phyloP scores from a whole-genome alignment of 176 grass and related monocot genomes.

The Aegilops tauschii region DNA sequence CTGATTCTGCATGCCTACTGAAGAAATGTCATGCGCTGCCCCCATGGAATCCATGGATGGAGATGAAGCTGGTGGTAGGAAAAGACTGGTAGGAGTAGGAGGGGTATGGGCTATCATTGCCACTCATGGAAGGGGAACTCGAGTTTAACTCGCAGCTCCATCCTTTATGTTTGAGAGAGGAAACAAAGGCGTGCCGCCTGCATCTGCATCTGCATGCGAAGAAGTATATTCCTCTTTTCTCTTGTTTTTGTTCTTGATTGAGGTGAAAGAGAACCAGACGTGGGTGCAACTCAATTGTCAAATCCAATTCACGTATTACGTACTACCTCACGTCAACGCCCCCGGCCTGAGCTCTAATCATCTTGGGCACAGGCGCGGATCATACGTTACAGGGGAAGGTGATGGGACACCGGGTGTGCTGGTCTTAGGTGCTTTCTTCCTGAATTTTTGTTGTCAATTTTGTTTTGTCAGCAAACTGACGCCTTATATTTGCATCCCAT shows the following conservation, averaged over 20 bases:
- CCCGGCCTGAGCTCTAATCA: not conserved
- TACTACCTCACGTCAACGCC: not conserved
- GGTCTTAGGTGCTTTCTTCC: conserved; percentile 22
- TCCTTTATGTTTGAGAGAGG: not conserved
- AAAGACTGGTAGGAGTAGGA: not conserved
- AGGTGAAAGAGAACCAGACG: not conserved
- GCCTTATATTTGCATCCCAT: not conserved
- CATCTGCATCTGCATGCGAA: not conserved
- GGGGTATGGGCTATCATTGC: conserved; percentile 31
- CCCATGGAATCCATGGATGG: not conserved
- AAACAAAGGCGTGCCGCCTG: conserved; percentile 23
- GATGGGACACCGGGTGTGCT: conserved; percentile 18
- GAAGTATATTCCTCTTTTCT: conserved; percentile 23
- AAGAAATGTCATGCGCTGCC: conserved; percentile 28
- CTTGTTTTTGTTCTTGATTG: not conserved
- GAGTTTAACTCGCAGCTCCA: conserved; percentile 17
- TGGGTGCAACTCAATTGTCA: not conserved
- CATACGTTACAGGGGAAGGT: not conserved
- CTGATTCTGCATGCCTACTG: conserved; percentile 43
- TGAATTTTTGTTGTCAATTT: conserved; percentile 25
- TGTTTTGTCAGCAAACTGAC: not conserved
- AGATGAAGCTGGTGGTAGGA: conserved; percentile 26
- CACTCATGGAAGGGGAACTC: conserved; percentile 32
- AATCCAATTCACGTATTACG: conserved; percentile 15
- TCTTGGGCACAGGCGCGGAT: not conserved